Base-by-base conservation (phyloP, 768 basidiomycete genomes). In the Leccinum truebloodii region DNA sequence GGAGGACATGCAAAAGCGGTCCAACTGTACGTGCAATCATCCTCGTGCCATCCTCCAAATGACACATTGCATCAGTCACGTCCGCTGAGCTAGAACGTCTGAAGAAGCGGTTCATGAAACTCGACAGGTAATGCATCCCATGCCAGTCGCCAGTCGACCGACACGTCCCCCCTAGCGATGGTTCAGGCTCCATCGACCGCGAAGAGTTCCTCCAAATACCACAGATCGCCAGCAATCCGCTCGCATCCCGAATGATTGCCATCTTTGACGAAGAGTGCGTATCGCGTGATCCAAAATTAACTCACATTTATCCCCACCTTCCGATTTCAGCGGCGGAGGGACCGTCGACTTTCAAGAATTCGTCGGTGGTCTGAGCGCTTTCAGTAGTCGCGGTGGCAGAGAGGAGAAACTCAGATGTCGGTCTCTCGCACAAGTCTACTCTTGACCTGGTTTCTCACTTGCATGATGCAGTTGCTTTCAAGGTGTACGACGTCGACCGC, bases 341-440 rank as follows among this genome's bases (percentile, higher is more conserved):
- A 95, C 95, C 0, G 97, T 99, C 53, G 97, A 99, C 75, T 99
- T 99, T 75, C 95, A 98, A 69, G 96, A 99, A 77, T 99, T 98
- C 68, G 97, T 99, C 0, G 95, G 94, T 3, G 97, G 96, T 1
- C 75, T 99, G 70, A 98, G 95, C 71, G 97, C 97, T 55, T 99
- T 99, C 76, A 96, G 94, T 65, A 95, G 92, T 75, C 86, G 95
- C 71, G 97, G 97, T 18, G 97, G 93, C 20, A 82, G 96, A 62
- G 97, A 99, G 69, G 97, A 98, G 78, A 99, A 99, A 74, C 78
- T 99, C 59, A 85, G 85, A 76, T 99, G 96, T 97, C 63, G 59
- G 93, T 84, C 37, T 14, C 16, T 14, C 16, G 18, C 34, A 12
- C 56, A 12, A 61, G 22, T 57, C 44, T 52, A 0, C 7, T 14